Conservation (phyloP, 371 early-diverging fungal species). For the Mortierella sp. region DNA sequence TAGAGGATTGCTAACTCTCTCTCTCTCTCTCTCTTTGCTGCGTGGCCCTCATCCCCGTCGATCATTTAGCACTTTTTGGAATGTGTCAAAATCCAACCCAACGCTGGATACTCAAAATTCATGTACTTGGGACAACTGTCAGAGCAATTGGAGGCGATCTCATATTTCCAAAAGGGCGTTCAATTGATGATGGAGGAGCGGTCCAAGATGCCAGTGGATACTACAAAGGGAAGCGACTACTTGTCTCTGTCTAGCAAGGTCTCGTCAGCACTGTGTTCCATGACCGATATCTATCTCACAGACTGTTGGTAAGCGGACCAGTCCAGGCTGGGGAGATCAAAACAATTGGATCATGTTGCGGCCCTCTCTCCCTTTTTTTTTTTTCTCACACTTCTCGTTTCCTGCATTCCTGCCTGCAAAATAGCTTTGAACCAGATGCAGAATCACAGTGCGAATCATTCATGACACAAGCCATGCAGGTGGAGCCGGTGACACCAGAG, state of each 20-base stretch:
- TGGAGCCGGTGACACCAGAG: slow-evolving; percentile 83
- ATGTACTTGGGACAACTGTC: slow-evolving; percentile 93
- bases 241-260: slow-evolving; percentile 70
- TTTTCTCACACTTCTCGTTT: slow-evolving; percentile 1
- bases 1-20: slow-evolving; percentile 2
- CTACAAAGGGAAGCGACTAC: slow-evolving; percentile 59
- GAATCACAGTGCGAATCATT: slow-evolving; percentile 85
- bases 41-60: neutral
- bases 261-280: slow-evolving; percentile 88
- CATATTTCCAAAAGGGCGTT: slow-evolving; percentile 86
- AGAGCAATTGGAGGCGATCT: slow-evolving; percentile 79
- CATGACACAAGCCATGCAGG: slow-evolving; percentile 71
- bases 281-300: slow-evolving; percentile 96
- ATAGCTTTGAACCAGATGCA: slow-evolving; percentile 90
- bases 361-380: neutral
- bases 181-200: slow-evolving; percentile 70
- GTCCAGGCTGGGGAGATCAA: neutral
- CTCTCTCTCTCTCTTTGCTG: neutral
- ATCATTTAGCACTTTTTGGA: slow-evolving; percentile 69
- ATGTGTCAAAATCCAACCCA: slow-evolving; percentile 74
- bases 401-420: neutral
- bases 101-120: slow-evolving; percentile 81
- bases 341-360: neutral
- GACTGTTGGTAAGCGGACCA: slow-evolving; percentile 83
- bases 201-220: slow-evolving; percentile 32